Conservation (phyloP, 1,284 basidiomycete genomes). For the Coriolopsis trogii region DNA sequence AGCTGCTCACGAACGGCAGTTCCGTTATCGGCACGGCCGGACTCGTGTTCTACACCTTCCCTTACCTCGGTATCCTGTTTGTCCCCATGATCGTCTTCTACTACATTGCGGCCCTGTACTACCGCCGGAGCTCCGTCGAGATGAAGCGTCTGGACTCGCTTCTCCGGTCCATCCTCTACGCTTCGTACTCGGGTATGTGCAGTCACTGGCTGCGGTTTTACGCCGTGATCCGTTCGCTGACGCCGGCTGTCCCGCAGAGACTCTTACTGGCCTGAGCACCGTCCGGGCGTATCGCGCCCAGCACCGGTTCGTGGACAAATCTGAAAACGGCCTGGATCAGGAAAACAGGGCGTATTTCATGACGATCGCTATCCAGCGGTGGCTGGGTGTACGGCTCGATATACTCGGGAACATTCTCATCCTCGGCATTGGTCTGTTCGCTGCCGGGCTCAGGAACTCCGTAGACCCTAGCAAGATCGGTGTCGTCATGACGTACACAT, state of each 20-base stretch:
- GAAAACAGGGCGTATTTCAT: constrained; percentile 81
- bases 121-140: constrained; percentile 62
- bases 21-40: constrained; percentile 55
- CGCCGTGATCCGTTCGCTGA: too few species aligned
- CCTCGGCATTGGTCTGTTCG: constrained; percentile 73
- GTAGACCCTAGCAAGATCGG: constrained; percentile 57
- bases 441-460: constrained; percentile 53
- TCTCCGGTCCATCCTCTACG: constrained; percentile 66
- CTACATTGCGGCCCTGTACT: constrained; percentile 51
- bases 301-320: constrained; percentile 47
- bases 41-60: constrained; percentile 67
- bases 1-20: too few species aligned
- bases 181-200: constrained; percentile 45
- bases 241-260: constrained; percentile 53
- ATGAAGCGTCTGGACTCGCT: constrained; percentile 73
- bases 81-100: constrained; percentile 54
- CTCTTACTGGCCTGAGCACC: constrained; percentile 64
- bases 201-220: constrained; percentile 43
- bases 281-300: constrained; percentile 63
- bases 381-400: constrained; percentile 63
- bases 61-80: constrained; percentile 63
- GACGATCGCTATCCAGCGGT: constrained; percentile 68
- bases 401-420: constrained; percentile 75
- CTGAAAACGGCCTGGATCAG: constrained; percentile 55
- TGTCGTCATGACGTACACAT: constrained; percentile 65